Evolutionary conservation across 2,329 filamentous ascomycete species (phyloP), one percentile per base, ranked within the genome.

Genomic region (Penicillium brasilianum): DNA sequence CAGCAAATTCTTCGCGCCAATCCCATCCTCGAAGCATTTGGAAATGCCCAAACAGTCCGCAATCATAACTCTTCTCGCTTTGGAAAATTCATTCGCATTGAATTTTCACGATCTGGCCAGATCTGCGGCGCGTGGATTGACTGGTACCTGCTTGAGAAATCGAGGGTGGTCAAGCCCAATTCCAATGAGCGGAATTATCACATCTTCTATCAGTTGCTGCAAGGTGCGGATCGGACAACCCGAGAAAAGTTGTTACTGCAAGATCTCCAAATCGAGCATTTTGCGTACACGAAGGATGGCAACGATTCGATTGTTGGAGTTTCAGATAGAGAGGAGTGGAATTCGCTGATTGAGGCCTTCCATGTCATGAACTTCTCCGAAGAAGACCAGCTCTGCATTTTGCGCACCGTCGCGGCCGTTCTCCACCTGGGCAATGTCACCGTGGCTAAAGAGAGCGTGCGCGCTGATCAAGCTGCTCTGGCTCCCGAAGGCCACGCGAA

Each of bases 31-130:
- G 96, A 99, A 84, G 91, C 95, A 1, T 99, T 99, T 71, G 96
- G 96, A 62, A 99, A 99, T 74, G 95, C 95, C 1, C 96, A 99
- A 76, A 99, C 95, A 0, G 92, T 99, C 32, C 87, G 95, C 57
- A 99, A 99, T 77, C 95, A 99, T 80, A 99, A 99, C 75, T 99
- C 95, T 0, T 99, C 95, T 5, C 88, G 95, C 66, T 99, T 99
- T 72, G 95, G 95, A 74, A 99, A 99, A 77, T 99, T 99, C 72
- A 99, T 99, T 74, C 87, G 96, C 53, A 99, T 99, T 72, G 93
- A 97, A 74, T 97, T 99, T 78, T 92, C 88, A 36, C 86, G 91
- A 25, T 87, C 87, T 37, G 96, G 96, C 30, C 90, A 95, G 57
- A 99, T 99, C 67, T 91, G 91, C 4, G 96, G 96, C 37, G 95